phyloP scores from a whole-genome alignment of 176 grass and related monocot species.

The Musa acuminata region DNA sequence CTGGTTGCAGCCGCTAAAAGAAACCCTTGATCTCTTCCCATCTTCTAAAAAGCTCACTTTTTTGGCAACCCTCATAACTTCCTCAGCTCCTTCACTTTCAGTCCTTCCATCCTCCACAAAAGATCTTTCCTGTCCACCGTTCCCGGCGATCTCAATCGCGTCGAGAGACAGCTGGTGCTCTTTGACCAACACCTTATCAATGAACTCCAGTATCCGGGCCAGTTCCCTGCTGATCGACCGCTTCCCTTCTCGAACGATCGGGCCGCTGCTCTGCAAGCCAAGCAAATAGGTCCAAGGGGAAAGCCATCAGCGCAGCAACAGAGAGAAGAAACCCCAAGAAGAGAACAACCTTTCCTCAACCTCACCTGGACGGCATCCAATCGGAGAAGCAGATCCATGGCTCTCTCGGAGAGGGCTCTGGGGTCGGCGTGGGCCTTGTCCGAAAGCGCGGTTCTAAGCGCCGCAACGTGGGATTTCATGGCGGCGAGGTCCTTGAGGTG shows the following conservation, averaged over 20 bases:
- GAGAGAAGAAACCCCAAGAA: neutral
- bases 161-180: slow-evolving; percentile 33
- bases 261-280: slow-evolving; percentile 44
- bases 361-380: slow-evolving; percentile 80
- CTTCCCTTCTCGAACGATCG: slow-evolving; percentile 81
- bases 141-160: neutral
- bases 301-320: neutral
- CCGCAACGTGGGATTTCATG: slow-evolving; percentile 56
- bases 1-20: neutral
- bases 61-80: slow-evolving; percentile 15
- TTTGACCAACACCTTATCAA: slow-evolving; percentile 69
- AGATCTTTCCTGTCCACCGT: slow-evolving; percentile 2
- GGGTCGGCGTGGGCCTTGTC: slow-evolving; percentile 34
- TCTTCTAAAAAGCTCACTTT: slow-evolving; percentile 39
- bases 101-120: slow-evolving; percentile 10
- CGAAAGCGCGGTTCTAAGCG: slow-evolving; percentile 45
- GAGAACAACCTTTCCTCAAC: neutral
- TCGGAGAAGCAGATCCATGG: slow-evolving; percentile 46
- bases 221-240: slow-evolving; percentile 63
- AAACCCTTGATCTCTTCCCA: slow-evolving; percentile 11
- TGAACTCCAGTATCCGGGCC: slow-evolving; percentile 62
- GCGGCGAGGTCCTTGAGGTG: slow-evolving; percentile 71
- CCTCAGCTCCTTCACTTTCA: neutral
- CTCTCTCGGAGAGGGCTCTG: slow-evolving; percentile 37
- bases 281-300: slow-evolving; percentile 14